phyloP scores from a whole-genome alignment of 2,329 filamentous ascomycete genomes.

The Metarhizium robertsii region DNA sequence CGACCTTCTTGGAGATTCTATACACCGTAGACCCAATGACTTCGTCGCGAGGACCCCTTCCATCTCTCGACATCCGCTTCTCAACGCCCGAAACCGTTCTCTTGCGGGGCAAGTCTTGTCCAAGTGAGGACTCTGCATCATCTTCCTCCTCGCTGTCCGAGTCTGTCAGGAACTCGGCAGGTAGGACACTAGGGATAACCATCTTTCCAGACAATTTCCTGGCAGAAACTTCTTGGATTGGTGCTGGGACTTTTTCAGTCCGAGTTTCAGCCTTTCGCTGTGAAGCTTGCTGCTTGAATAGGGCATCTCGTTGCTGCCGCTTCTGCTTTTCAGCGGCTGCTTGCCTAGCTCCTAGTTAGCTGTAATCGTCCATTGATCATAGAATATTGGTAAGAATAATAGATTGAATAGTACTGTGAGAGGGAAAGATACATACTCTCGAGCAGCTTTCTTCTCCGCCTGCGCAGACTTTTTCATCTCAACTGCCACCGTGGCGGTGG shows the following conservation, averaged over 20 bases:
- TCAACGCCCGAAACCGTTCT: slow-evolving; percentile 34
- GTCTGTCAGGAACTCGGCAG: slow-evolving; percentile 43
- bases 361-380: no score
- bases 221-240: not conserved
- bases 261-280: slow-evolving; percentile 28
- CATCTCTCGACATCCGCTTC: slow-evolving; percentile 25
- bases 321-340: slow-evolving; percentile 42
- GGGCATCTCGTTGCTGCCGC: slow-evolving; percentile 43
- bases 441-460: slow-evolving; percentile 38
- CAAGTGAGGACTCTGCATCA: slow-evolving; percentile 14
- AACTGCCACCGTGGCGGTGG: slow-evolving; percentile 37
- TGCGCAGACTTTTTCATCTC: slow-evolving; percentile 36
- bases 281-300: slow-evolving; percentile 46
- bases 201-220: slow-evolving; percentile 23
- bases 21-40: slow-evolving; percentile 45
- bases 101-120: slow-evolving; percentile 23
- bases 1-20: slow-evolving; percentile 35
- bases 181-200: slow-evolving; percentile 36
- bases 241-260: slow-evolving; percentile 8
- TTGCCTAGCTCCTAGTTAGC: slow-evolving; percentile 26
- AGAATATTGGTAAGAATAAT: not conserved
- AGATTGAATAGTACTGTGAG: not conserved
- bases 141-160: slow-evolving; percentile 34
- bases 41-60: slow-evolving; percentile 34
- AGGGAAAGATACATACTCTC: slow-evolving; percentile 32